Conservation (phyloP, 129 eudicot genomes). For the Arctium minus region DNA sequence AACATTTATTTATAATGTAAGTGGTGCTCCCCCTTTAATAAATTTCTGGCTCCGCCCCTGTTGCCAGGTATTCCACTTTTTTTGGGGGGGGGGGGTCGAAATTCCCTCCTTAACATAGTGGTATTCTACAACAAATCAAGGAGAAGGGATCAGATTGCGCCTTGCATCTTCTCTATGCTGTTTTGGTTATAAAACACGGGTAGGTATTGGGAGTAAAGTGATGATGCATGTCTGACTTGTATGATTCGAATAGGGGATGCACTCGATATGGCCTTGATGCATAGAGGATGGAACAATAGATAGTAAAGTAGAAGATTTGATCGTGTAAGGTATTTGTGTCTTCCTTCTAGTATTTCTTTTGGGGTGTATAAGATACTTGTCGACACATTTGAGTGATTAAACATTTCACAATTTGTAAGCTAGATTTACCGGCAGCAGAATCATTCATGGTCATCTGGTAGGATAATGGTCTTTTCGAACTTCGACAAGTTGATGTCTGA, state of each 20-base stretch:
- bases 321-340: not conserved
- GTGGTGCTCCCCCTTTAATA: no score
- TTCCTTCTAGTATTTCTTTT: not conserved
- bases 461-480: no score
- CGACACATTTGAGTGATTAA: not conserved
- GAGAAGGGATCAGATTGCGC: not conserved
- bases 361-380: not conserved
- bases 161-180: not conserved
- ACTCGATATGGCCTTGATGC: not conserved
- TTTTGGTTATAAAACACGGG: no score
- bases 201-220: no score
- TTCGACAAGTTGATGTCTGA: no score
- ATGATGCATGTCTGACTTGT: no score
- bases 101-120: constrained; percentile 50
- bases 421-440: no score
- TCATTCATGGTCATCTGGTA: no score
- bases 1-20: no score
- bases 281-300: not conserved
- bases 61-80: constrained; percentile 68
- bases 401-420: not conserved
- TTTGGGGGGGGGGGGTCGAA: constrained; percentile 52
- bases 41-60: no score
- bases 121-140: not conserved
- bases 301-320: not conserved
- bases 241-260: no score